Percentiles rank a stretch among this genome's conserved stretches.
Evolutionary conservation across 2,329 filamentous ascomycete species (phyloP).

Genomic region (Aspergillus amoenus): DNA sequence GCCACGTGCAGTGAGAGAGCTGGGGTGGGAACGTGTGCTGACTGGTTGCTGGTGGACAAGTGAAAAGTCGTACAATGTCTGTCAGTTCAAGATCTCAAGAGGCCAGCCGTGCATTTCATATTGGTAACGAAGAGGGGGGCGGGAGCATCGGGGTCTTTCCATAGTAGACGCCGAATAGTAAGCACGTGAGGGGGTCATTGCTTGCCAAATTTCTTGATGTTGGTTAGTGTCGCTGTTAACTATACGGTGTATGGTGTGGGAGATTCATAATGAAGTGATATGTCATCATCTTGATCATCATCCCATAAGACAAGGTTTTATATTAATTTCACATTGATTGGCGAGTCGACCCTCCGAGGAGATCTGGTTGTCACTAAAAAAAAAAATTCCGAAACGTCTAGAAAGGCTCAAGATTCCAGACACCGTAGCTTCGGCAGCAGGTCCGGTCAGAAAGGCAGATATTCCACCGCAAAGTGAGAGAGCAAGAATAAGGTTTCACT

Average conservation of each 20-base stretch:
- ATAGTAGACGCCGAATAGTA: too few relatives aligned
- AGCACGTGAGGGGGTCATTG: too few relatives aligned
- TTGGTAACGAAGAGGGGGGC: background rate
- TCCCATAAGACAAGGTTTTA: background rate
- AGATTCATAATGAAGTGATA: background rate
- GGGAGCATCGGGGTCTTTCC: too few relatives aligned
- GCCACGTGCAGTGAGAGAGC: constrained; percentile 14
- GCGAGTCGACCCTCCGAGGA: background rate
- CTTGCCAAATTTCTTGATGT: background rate
- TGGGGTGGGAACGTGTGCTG: background rate
- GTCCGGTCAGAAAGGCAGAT: constrained; percentile 12
- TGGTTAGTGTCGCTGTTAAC: background rate
- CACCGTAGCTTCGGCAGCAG: constrained; percentile 1
- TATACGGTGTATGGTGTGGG: background rate
- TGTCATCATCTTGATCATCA: background rate
- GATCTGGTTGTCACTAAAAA: background rate
- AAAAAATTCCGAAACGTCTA: background rate
- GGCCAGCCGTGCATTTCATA: background rate
- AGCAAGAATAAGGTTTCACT: constrained; percentile 12
- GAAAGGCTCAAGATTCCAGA: background rate
- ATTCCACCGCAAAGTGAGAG: constrained; percentile 10
- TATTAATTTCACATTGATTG: background rate
- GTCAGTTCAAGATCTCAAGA: background rate
- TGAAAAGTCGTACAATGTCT: background rate
- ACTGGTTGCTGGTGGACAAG: background rate